Evolutionary conservation across 169 alveolate genomes (phyloP), one percentile per base, ranked within the genome.

Genomic region (Plasmodium reichenowi): DNA sequence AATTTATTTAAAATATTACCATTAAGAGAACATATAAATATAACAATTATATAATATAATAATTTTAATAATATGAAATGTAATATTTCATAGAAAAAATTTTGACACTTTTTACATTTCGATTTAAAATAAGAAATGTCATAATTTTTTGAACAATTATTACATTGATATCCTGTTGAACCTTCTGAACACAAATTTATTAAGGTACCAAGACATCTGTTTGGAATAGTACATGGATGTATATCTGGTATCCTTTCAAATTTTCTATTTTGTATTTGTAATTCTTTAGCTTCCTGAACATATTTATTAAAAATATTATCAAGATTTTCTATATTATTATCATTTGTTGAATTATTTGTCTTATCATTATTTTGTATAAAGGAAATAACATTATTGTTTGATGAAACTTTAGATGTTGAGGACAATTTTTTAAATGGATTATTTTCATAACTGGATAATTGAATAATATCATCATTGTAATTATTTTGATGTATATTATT

Each of bases 111-210:
- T 48, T 60, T 24, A 12, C 96, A 94, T 10, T 59, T 72, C 2
- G 96, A 94, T 68, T 92, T 87, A 67, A 94, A 92, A 62, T 94
- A 83, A 10, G 67, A 70, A 59, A 87, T 70, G 22, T 94, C 96
- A 87, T 89, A 94, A 22, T 91, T 93, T 50, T 62, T 48, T 59
- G 48, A 52, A n/a, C 96, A 94, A 54, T 80, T 89, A 70, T 89
- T 92, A 78, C 96, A 94, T 45, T 92, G 93, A 45, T 91, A 92
- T 38, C 96, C 96, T 22, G 80, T 58, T 2, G 96, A 92, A 2
- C 96, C 96, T 59, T 88, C 93, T n/a, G 50, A 43, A 45, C 96
- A 94, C 52, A 73, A 50, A 59, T 93, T 87, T 24, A 63, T 59
- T 52, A 91, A 88, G 54, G 87, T 75, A 45, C 88, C 94, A 71